Evolutionary conservation across 2,329 filamentous ascomycete species (phyloP).

Genomic region (Talaromyces verruculosus): DNA sequence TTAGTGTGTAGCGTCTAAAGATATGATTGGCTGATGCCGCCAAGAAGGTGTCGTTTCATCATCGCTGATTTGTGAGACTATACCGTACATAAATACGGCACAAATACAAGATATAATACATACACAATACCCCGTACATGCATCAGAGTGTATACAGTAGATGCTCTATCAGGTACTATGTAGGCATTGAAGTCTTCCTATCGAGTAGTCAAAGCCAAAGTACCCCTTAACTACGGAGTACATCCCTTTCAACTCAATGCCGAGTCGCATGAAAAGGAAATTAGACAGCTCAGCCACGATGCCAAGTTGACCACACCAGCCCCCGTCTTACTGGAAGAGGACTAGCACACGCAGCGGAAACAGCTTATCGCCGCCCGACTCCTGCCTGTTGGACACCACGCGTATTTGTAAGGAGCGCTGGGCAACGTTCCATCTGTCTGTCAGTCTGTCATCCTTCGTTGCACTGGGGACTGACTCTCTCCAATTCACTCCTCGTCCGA

Average conservation of each 20-base stretch:
- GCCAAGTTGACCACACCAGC: neutral
- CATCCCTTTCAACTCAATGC: too few relatives aligned
- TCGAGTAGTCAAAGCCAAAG: neutral
- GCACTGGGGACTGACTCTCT: neutral
- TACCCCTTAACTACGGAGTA: too few relatives aligned
- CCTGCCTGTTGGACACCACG: neutral
- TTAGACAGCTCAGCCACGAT: conserved; percentile 1
- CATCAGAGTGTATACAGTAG: neutral
- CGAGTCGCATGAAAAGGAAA: neutral
- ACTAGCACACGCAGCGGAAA: neutral
- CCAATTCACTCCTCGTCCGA: neutral
- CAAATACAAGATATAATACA: neutral
- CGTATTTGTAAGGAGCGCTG: neutral
- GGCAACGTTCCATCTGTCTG: neutral
- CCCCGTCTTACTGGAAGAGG: neutral
- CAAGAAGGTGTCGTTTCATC: neutral
- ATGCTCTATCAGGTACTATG: neutral
- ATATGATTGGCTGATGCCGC: neutral
- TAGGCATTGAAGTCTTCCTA: neutral
- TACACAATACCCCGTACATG: neutral
- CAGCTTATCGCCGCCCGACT: conserved; percentile 10
- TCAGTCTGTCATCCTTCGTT: neutral
- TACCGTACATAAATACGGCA: neutral
- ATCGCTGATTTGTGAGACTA: neutral
- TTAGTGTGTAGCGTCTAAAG: neutral